Conservation (phyloP, 495 filamentous ascomycete species). For the Xylaria cubensis region DNA sequence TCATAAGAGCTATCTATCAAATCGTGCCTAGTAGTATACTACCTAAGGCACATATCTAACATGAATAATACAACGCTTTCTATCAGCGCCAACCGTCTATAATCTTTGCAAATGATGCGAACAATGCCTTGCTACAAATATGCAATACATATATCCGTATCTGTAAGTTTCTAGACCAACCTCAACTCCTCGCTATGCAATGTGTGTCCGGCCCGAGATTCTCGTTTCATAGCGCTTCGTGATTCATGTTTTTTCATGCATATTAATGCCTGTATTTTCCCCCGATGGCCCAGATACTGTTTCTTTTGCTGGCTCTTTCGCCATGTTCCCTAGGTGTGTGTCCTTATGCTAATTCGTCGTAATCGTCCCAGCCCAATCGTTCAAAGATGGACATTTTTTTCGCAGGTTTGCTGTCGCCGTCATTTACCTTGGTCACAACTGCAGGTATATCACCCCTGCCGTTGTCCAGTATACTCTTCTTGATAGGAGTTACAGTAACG, state of each 20-base stretch:
- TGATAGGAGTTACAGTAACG: slow-evolving; percentile 33
- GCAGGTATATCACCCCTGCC: slow-evolving; percentile 35
- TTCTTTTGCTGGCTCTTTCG: not conserved
- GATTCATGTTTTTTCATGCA: slow-evolving; percentile 3
- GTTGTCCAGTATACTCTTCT: slow-evolving; percentile 54
- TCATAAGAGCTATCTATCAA: not conserved
- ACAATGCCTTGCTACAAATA: not conserved
- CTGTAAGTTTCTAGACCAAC: not conserved
- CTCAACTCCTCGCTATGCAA: slow-evolving; percentile 19
- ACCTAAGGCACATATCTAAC: not conserved
- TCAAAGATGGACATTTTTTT: slow-evolving; percentile 68
- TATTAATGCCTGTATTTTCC: not conserved
- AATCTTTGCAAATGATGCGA: not conserved
- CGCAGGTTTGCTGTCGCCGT: slow-evolving; percentile 13
- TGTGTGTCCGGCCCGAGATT: not conserved
- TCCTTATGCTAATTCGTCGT: slow-evolving; percentile 47
- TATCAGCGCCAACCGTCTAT: no score
- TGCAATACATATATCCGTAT: not conserved
- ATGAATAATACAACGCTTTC: slow-evolving; percentile 1
- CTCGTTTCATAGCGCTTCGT: slow-evolving; percentile 30
- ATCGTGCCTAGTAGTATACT: not conserved
- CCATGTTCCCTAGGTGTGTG: not conserved
- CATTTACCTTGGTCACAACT: slow-evolving; percentile 31
- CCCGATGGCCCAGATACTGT: not conserved
- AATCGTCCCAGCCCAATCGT: slow-evolving; percentile 76